A percentile compares a stretch with the other conserved stretches of the same genome.
Evolutionary conservation across 495 filamentous ascomycete genomes (phyloP).

Genomic region (Hyaloscypha variabilis): DNA sequence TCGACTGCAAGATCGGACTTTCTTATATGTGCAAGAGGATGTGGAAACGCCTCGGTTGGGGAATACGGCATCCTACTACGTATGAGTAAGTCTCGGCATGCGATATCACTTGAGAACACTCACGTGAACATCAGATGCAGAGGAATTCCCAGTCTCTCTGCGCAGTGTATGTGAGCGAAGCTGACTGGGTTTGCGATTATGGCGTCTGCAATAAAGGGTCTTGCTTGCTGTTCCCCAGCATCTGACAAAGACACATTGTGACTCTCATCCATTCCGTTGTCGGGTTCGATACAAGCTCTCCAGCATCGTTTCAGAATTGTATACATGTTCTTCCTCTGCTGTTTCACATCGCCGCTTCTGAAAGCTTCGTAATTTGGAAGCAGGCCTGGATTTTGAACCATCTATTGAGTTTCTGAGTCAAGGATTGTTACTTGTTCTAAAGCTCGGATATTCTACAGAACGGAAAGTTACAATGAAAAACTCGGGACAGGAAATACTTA

Average conservation of each 20-base stretch:
- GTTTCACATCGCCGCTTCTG: conserved; percentile 63
- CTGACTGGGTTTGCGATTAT: conserved; percentile 71
- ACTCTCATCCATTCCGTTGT: conserved; percentile 42
- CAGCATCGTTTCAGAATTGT: conserved; percentile 73
- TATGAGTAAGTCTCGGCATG: background rate
- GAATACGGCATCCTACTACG: conserved; percentile 59
- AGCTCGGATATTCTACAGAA: no score
- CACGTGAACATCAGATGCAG: conserved; percentile 75
- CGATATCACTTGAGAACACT: background rate
- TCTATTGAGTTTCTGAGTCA: conserved; percentile 30
- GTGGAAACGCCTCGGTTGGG: conserved; percentile 50
- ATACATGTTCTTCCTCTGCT: conserved; percentile 62
- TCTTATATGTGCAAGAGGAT: conserved; percentile 53
- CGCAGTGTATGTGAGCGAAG: conserved; percentile 64
- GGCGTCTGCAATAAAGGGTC: conserved; percentile 67
- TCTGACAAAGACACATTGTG: conserved; percentile 30
- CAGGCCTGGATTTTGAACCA: conserved; percentile 80
- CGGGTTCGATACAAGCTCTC: conserved; percentile 68
- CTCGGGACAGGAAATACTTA: no score
- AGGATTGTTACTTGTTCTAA: no score
- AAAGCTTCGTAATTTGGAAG: conserved; percentile 68
- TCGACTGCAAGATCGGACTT: conserved; percentile 48
- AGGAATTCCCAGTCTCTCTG: conserved; percentile 65
- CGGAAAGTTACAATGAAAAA: no score
- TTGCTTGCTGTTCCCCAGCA: conserved; percentile 44